Evolutionary conservation across 1,284 basidiomycete genomes (phyloP).

Genomic region (Vanrija sp.): DNA sequence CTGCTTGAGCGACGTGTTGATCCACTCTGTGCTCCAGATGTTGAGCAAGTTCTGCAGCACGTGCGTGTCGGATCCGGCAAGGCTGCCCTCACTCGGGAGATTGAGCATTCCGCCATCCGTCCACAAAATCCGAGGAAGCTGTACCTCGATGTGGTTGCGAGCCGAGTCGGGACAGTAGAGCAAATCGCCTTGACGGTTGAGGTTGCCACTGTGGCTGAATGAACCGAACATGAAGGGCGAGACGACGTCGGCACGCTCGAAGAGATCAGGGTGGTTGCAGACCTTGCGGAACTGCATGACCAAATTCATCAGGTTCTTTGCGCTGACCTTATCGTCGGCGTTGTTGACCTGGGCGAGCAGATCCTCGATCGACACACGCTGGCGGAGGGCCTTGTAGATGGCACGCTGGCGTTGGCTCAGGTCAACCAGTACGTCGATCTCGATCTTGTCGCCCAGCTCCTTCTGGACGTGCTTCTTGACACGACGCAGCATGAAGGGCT

Average conservation of each 20-base stretch:
- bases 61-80: slow-evolving; percentile 59
- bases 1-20: slow-evolving; percentile 66
- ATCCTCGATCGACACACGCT: slow-evolving; percentile 92
- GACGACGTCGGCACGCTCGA: slow-evolving; percentile 93
- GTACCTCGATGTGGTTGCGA: slow-evolving; percentile 76
- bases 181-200: slow-evolving; percentile 80
- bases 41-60: slow-evolving; percentile 72
- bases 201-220: slow-evolving; percentile 75
- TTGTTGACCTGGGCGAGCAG: slow-evolving; percentile 89
- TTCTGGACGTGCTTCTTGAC: slow-evolving; percentile 99
- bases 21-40: slow-evolving; percentile 84
- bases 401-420: slow-evolving; percentile 87
- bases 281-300: slow-evolving; percentile 99
- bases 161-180: slow-evolving; percentile 73
- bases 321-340: slow-evolving; percentile 62
- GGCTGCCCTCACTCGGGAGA: slow-evolving; percentile 61
- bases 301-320: slow-evolving; percentile 87
- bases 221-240: slow-evolving; percentile 85
- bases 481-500: slow-evolving; percentile 97
- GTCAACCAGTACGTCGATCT: slow-evolving; percentile 93
- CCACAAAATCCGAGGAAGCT: slow-evolving; percentile 73
- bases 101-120: slow-evolving; percentile 71
- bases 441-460: slow-evolving; percentile 99
- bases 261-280: slow-evolving; percentile 98
- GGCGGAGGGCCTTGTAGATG: slow-evolving; percentile 85